Conservation (phyloP, 176 grass and related monocot genomes). For the Oryza meridionalis region DNA sequence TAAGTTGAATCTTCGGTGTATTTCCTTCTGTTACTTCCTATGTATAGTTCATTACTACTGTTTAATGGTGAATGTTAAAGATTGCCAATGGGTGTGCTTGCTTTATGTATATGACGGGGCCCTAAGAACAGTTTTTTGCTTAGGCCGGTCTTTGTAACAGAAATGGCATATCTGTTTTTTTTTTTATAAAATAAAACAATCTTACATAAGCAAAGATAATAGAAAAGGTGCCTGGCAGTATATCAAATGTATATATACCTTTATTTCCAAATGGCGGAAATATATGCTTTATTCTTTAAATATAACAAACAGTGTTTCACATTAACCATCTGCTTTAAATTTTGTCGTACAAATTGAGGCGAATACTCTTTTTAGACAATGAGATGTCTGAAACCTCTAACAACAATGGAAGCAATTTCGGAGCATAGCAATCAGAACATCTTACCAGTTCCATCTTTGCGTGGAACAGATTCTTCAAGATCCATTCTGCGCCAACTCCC, state of each 20-base stretch:
- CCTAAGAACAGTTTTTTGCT: background rate
- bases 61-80: background rate
- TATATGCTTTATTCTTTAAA: conserved; percentile 37
- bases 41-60: background rate
- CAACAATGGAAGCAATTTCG: background rate
- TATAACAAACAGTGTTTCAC: background rate
- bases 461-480: conserved; percentile 67
- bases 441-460: conserved; percentile 82
- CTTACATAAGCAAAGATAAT: background rate
- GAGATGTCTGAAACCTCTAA: conserved; percentile 17
- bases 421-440: conserved; percentile 72
- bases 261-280: conserved; percentile 28
- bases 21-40: conserved; percentile 11
- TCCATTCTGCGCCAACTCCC: conserved; percentile 85
- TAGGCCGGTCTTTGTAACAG: too few relatives aligned
- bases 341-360: conserved; percentile 19
- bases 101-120: background rate
- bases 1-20: background rate
- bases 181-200: background rate
- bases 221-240: background rate
- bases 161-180: background rate
- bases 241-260: background rate
- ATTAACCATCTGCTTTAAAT: background rate
- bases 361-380: background rate
- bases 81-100: conserved; percentile 17